Percentiles rank a stretch among this genome's conserved stretches.
phyloP scores from a whole-genome alignment of 331 rosid species.

The Malus hybrid region DNA sequence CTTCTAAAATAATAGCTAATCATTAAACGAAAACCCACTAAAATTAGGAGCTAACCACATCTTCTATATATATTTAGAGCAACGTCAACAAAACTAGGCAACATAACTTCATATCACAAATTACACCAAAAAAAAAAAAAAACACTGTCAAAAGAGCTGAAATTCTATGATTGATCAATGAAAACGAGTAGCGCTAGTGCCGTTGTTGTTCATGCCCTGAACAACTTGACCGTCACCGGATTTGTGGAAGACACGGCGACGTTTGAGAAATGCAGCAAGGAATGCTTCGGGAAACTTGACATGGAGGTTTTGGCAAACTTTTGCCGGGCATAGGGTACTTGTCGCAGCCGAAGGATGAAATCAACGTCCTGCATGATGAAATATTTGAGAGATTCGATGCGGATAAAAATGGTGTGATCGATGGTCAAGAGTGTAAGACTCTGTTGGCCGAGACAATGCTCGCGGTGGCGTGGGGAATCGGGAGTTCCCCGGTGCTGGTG shows the following conservation, averaged over 20 bases:
- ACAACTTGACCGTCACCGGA: slow-evolving; percentile 14
- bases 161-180: background rate
- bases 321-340: slow-evolving; percentile 15
- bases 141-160: too few species aligned
- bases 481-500: slow-evolving; percentile 44
- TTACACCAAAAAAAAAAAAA: background rate
- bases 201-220: slow-evolving; percentile 6
- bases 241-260: slow-evolving; percentile 18
- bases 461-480: slow-evolving; percentile 53
- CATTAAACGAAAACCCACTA: too few species aligned
- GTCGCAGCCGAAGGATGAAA: slow-evolving; percentile 9
- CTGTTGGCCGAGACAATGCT: slow-evolving; percentile 46
- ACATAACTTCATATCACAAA: too few species aligned
- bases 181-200: slow-evolving; percentile 1
- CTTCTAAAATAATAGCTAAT: too few species aligned
- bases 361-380: background rate
- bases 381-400: slow-evolving; percentile 39
- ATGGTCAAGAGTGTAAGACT: slow-evolving; percentile 28
- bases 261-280: slow-evolving; percentile 15
- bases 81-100: too few species aligned
- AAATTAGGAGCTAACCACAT: too few species aligned
- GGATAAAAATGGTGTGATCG: slow-evolving; percentile 38
- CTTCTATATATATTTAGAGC: too few species aligned
- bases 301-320: slow-evolving; percentile 12
- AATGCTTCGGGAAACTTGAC: slow-evolving; percentile 22